Evolutionary conservation across 2,329 filamentous ascomycete species (phyloP), one percentile per base, ranked within the genome.

Genomic region (Aspergillus fumigatiaffinis): DNA sequence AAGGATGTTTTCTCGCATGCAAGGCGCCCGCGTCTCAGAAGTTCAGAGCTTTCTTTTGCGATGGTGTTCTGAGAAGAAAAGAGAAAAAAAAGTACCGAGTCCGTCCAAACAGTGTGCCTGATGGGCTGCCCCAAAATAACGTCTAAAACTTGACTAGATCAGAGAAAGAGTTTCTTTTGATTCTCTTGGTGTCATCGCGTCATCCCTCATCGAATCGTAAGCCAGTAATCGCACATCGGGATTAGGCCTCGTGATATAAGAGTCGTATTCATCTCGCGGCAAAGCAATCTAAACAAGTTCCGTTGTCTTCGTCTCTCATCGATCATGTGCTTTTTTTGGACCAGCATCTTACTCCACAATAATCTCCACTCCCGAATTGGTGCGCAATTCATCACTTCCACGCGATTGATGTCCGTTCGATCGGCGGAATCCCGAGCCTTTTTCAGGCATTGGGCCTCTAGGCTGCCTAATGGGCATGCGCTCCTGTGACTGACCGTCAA

Each of bases 361-460:
- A 69, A 87, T 85, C 71, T 86, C 83, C 62, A 85, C 80, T 57
- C 81, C 81, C 60, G 82, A 84, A 66, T 80, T 82, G 63, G 82
- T 79, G 55, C 83, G 83, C 58, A 87, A 75, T 70, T 87, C 85
- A 65, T 87, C 85, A 71, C 84, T 87, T 66, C 82, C 83, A 63
- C 84, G 82, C 56, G 80, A 73, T 66, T 83, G 81, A 70, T 87
- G 84, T 66, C 84, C 84, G 67, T 86, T 87, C 66, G 82, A 83
- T 65, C 84, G 78, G 60, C 79, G 74, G 80, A 87, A 74, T 76
- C 84, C 68, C 58, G 82, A 75, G 53, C 83, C 83, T 61, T 84
- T 82, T 66, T 86, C 85, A 47, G 82, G 80, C 35, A 83, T 76
- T 28, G 85, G 84, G 49, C 84, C 85, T 66, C 84, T 81, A 62